Base-by-base conservation (phyloP, 345 rosid species). In the Gossypium stocksii region DNA sequence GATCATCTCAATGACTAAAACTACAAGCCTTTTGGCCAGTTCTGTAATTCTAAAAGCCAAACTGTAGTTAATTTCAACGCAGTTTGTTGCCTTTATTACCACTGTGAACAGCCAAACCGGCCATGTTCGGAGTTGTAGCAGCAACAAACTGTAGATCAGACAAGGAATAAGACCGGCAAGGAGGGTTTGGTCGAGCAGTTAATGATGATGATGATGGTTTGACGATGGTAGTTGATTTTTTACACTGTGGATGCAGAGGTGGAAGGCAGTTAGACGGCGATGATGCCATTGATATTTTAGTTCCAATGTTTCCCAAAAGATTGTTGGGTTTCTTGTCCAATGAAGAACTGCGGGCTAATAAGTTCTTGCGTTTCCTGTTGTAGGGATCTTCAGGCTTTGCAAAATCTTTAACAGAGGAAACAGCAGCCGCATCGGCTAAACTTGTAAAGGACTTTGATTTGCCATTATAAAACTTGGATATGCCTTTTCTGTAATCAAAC, bases 401-500 rank as follows among this genome's bases (percentile, higher is more conserved):
- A 44, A 86, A 60, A 53, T 83, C 85, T 63, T 80, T 70, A 41
- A 78, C 44, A 1, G 83, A 83, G 46, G 72, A 70, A 72, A 62
- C 67, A 48, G 77, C 63, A 23, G 78, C 83, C 0, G 80, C 84
- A 72, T 82, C 87, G 41, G 80, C 83, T 44, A 84, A 76, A 67
- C 87, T 76, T n/a, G 87, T 83, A 76, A 86, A 86, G 9, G 89
- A 86, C 76, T 80, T 86, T 54, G 89, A 82, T 66, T 78, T 86
- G 52, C 89, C 84, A 65, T 19, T 72, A 70, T 86, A 84, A 60
- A 83, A 86, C 46, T 77, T 80, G 56, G 87, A 86, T 70, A 86
- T 82, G 70, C 84, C 82, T 70, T 66, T 80, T 78, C 84, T 86
- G 83, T 27, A 74, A 81, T 17, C 19, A 62, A 72, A 11, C 61